Conservation (phyloP, 768 basidiomycete genomes). For the Suillus clintonianus region DNA sequence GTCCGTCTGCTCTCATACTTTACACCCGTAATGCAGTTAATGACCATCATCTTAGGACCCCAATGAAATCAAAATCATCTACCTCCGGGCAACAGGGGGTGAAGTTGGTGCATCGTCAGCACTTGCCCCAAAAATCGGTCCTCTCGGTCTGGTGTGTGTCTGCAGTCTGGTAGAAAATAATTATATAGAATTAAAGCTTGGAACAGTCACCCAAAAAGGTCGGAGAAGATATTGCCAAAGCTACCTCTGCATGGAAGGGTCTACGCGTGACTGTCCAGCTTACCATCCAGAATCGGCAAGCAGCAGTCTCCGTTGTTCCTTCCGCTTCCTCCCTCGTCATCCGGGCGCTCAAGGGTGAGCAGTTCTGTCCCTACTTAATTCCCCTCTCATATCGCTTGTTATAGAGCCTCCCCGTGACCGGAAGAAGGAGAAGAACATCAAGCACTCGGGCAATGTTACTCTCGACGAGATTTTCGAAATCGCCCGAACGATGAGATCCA, state of each 20-base stretch:
- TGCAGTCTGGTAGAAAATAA: background rate
- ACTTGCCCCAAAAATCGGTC: slow-evolving; percentile 99
- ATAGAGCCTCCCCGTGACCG: slow-evolving; percentile 97
- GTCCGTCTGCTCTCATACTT: slow-evolving; percentile 40
- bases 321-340: slow-evolving; percentile 98
- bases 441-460: slow-evolving; percentile 92
- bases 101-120: slow-evolving; percentile 99
- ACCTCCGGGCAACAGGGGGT: slow-evolving; percentile 97
- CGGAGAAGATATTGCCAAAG: slow-evolving; percentile 99
- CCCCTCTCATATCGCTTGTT: slow-evolving; percentile 11
- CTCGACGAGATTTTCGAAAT: slow-evolving; percentile 94
- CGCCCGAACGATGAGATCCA: slow-evolving; percentile 93
- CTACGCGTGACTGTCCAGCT: slow-evolving; percentile 98
- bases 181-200: slow-evolving; percentile 14
- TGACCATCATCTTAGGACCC: slow-evolving; percentile 69
- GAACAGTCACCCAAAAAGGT: slow-evolving; percentile 98
- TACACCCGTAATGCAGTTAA: too few species aligned
- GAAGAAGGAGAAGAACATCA: slow-evolving; percentile 99
- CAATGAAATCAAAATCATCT: slow-evolving; percentile 97
- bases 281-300: slow-evolving; percentile 99
- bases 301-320: slow-evolving; percentile 93
- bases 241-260: slow-evolving; percentile 98
- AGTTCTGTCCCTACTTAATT: background rate
- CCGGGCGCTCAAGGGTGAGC: slow-evolving; percentile 92
- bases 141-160: slow-evolving; percentile 90